These are phyloP conservation scores for Mycosphaerella sp. DNA, from an alignment of 2,329 filamentous ascomycete species.

Conservation along the genomic window DNA sequence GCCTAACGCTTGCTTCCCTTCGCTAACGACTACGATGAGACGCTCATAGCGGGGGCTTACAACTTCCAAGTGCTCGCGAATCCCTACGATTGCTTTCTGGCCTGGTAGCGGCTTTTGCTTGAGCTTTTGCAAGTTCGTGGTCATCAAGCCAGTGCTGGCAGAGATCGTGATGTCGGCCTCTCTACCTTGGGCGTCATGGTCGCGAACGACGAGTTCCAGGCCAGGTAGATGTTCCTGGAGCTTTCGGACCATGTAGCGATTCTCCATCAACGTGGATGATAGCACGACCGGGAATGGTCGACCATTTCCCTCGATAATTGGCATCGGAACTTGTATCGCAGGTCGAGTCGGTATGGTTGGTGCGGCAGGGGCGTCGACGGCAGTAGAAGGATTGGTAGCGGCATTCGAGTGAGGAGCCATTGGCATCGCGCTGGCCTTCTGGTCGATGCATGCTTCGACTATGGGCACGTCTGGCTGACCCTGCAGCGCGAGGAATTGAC, in stretches of 20 bases:
- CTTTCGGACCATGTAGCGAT: conserved; percentile 34
- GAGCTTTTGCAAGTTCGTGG: conserved; percentile 65
- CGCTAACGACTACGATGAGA: conserved; percentile 60
- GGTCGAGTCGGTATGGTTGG: neutral
- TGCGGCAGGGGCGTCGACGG: neutral
- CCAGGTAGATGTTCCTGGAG: conserved; percentile 47
- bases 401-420: neutral
- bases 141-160: conserved; percentile 60
- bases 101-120: conserved; percentile 67
- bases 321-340: neutral
- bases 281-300: neutral
- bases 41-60: conserved; percentile 58
- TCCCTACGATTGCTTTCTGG: conserved; percentile 39
- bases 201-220: conserved; percentile 55
- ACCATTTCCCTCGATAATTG: neutral
- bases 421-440: no score
- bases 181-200: conserved; percentile 28
- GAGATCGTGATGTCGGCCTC: conserved; percentile 72
- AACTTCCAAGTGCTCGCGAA: conserved; percentile 52
- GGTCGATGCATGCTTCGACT: neutral
- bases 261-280: neutral
- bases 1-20: neutral
- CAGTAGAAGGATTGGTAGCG: neutral
- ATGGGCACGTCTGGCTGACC: neutral
- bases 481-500: conserved; percentile 1